phyloP scores from a whole-genome alignment of 192 early-diverging fungal genomes.

The Podila epicladia region DNA sequence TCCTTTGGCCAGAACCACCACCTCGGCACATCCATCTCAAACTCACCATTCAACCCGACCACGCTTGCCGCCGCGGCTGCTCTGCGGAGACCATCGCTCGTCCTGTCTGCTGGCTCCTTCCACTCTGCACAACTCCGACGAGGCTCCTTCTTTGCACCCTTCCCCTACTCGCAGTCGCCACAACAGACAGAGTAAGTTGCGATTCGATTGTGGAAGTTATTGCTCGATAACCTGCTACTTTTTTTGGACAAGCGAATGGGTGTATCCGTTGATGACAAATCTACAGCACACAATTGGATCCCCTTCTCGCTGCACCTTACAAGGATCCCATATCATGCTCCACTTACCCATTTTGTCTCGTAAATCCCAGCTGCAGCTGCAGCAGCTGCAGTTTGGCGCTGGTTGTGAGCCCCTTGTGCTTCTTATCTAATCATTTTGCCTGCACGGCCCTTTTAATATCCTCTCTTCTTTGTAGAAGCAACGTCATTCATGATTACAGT shows the following conservation, averaged over 20 bases:
- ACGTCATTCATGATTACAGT: slow-evolving; percentile 37
- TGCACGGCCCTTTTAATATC: not conserved
- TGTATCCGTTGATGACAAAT: not conserved
- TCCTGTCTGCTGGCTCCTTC: slow-evolving; percentile 43
- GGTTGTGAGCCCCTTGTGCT: not conserved
- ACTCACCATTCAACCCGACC: slow-evolving; percentile 36
- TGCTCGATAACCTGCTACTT: too few relatives aligned
- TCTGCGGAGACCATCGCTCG: slow-evolving; percentile 32
- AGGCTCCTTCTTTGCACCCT: slow-evolving; percentile 46
- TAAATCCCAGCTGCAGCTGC: not conserved
- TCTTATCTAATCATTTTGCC: slow-evolving; percentile 2
- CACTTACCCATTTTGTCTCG: not conserved
- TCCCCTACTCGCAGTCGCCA: slow-evolving; percentile 45
- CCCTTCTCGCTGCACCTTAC: not conserved
- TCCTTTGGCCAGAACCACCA: not conserved
- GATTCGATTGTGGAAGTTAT: too few relatives aligned
- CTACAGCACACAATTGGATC: too few relatives aligned
- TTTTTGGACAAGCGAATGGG: too few relatives aligned
- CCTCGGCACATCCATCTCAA: slow-evolving; percentile 15
- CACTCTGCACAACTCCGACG: slow-evolving; percentile 47
- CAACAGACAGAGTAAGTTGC: slow-evolving; percentile 37
- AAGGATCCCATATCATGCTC: not conserved
- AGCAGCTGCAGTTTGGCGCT: not conserved
- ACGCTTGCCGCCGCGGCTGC: slow-evolving; percentile 38
- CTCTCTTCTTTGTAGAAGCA: not conserved